phyloP scores from a whole-genome alignment of 305 asterid species.

The Ajuga reptans region DNA sequence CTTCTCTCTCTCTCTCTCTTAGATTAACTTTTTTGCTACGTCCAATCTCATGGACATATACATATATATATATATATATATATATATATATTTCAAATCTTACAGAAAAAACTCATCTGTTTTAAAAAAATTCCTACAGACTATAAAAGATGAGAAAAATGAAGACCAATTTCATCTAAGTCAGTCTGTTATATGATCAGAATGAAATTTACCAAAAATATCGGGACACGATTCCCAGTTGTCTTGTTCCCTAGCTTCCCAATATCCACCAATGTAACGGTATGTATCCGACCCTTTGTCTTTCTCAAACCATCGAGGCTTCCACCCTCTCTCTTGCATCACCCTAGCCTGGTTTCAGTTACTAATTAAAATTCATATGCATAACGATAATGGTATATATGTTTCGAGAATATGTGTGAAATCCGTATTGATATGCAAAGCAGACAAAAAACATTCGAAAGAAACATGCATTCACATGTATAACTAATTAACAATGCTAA shows the following conservation, averaged over 20 bases:
- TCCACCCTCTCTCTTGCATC: slow-evolving; percentile 69
- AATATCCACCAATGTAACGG: slow-evolving; percentile 50
- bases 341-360: slow-evolving; percentile 34
- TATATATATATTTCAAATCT: not conserved
- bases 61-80: not conserved
- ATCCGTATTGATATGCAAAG: not conserved
- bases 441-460: too few relatives aligned
- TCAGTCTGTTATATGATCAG: slow-evolving; percentile 29
- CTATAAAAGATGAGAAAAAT: not conserved
- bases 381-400: not conserved
- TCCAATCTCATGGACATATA: not conserved
- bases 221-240: slow-evolving; percentile 58
- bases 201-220: slow-evolving; percentile 45
- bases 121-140: slow-evolving; percentile 15
- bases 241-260: slow-evolving; percentile 61
- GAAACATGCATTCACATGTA: too few relatives aligned
- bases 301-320: slow-evolving; percentile 55
- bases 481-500: too few relatives aligned
- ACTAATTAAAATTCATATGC: not conserved
- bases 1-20: not conserved
- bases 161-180: not conserved
- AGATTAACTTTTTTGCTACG: slow-evolving; percentile 3
- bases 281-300: slow-evolving; percentile 34
- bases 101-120: slow-evolving; percentile 17
- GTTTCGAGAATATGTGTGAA: not conserved